phyloP scores from a whole-genome alignment of 164 flowering plant species.

The Umbellularia californica region DNA sequence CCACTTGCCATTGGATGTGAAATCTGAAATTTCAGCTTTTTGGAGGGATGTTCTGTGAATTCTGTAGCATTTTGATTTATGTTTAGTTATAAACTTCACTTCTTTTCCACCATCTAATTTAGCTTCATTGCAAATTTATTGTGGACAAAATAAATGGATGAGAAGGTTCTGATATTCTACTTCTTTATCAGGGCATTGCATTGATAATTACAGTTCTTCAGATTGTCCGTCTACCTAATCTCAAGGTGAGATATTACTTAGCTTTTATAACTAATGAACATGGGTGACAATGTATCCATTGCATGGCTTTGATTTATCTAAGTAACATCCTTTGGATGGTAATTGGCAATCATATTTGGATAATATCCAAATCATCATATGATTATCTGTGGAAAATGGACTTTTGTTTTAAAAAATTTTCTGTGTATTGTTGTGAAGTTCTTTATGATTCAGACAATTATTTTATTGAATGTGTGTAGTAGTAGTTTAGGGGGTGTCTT shows the following conservation, averaged over 20 bases:
- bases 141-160: not conserved
- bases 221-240: conserved; percentile 90
- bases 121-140: not conserved
- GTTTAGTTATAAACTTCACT: not conserved
- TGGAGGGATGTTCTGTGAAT: not conserved
- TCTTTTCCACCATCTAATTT: not conserved
- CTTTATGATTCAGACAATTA: no score
- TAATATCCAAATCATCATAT: not conserved
- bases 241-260: conserved; percentile 58
- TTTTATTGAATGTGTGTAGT: no score
- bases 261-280: not conserved
- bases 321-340: not conserved
- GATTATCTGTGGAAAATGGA: no score
- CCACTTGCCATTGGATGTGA: not conserved
- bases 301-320: not conserved
- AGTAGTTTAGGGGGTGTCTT: no score
- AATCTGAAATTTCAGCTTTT: no score
- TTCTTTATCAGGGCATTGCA: conserved; percentile 71
- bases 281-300: not conserved
- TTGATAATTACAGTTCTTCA: conserved; percentile 92
- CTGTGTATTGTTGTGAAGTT: no score
- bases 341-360: not conserved
- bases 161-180: conserved; percentile 7
- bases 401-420: no score
- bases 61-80: not conserved